phyloP scores from a whole-genome alignment of 1,284 basidiomycete species.

The Phellinidium pouzarii region DNA sequence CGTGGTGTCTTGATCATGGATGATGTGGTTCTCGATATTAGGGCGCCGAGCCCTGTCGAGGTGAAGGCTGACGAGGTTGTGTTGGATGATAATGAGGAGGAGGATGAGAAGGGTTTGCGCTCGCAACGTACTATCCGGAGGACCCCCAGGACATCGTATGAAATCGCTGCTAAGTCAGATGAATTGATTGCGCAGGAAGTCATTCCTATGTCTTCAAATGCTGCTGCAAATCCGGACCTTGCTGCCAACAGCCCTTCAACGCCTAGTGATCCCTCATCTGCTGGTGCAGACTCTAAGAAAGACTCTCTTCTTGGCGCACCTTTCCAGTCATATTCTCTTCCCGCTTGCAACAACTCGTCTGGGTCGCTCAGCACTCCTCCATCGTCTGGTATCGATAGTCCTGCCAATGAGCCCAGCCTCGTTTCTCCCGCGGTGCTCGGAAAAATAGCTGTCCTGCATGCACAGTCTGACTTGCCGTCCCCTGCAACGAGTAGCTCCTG shows the following conservation, averaged over 20 bases:
- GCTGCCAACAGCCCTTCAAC: neutral
- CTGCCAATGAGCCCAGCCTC: neutral
- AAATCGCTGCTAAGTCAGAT: neutral
- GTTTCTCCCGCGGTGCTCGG: neutral
- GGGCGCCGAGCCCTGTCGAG: neutral
- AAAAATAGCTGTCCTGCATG: neutral
- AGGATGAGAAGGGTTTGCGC: neutral
- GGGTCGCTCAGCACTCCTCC: constrained; percentile 13
- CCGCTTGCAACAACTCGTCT: constrained; percentile 3
- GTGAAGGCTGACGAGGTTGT: neutral
- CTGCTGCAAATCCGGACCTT: neutral
- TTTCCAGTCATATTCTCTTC: constrained; percentile 5
- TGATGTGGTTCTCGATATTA: constrained; percentile 2
- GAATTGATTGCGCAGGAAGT: neutral
- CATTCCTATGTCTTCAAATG: neutral
- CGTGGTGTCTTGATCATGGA: neutral
- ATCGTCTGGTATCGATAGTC: constrained; percentile 1
- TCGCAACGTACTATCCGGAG: constrained; percentile 5
- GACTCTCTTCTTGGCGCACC: constrained; percentile 6
- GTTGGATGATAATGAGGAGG: neutral
- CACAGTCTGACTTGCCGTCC: constrained; percentile 14
- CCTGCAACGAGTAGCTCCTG: constrained; percentile 5
- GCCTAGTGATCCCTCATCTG: neutral
- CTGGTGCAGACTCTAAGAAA: constrained; percentile 3
- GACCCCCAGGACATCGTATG: neutral